Evolutionary conservation across 306 rosid genomes (phyloP), one percentile per base, ranked within the genome.

Genomic region (Dalbergia cultrata): DNA sequence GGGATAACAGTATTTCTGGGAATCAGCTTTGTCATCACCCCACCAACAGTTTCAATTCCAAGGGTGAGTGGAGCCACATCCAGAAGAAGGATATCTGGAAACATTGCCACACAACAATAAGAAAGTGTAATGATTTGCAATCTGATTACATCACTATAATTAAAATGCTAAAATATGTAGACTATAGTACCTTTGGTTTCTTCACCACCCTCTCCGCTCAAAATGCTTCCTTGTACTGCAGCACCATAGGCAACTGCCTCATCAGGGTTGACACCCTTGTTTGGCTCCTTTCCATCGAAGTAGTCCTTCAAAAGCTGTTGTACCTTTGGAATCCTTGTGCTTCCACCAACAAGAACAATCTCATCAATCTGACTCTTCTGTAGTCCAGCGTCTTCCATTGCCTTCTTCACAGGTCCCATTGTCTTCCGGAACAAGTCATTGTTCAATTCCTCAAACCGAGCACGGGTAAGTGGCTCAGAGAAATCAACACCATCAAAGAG

Each of bases 191-290:
- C 98, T 90, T 96, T 96, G 77, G 93, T 93, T 88, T 93, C 97
- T 8, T 90, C 98, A 9, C 97, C 99, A 70, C 99, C 99, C 84
- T 96, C 99, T 85, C 99, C 99, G 54, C 99, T 96, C 90, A 96
- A 86, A 75, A 96, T 96, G 69, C 97, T 90, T 93, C 98, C 99
- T 88, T 95, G 99, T 7, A 93, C 97, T 5, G 99, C 97, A 66
- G 99, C 99, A 86, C 97, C 99, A 81, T 84, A 95, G 67, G 99
- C 99, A 87, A 93, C 99, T 33, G 98, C 97, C 84, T 95, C 99
- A 66, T 95, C 99, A 1, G 97, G 99, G 88, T 95, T 95, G 77
- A 95, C 99, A 85, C 97, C 99, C 92, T 95, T 95, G 94, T 93
- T 95, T 67, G 98, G 98, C 77, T 95, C 99, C 81, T 95, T 95